Conservation (phyloP, 2,329 filamentous ascomycete genomes). For the Xylariaceae sp. region DNA sequence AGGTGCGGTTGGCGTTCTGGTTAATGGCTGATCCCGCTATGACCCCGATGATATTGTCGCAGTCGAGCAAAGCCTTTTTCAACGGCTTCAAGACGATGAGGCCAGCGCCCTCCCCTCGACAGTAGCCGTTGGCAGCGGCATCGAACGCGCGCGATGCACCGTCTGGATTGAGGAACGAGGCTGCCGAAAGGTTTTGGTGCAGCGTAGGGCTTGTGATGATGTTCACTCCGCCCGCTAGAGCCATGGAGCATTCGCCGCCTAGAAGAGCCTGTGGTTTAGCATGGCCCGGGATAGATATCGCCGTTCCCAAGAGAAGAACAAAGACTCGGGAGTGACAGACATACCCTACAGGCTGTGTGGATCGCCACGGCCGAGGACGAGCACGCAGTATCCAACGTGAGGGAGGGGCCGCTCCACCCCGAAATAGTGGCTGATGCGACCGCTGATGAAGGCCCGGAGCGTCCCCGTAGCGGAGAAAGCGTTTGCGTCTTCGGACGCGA, state of each 20-base stretch:
- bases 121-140: slow-evolving; percentile 44
- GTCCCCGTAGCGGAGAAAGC: slow-evolving; percentile 30
- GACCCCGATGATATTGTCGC: slow-evolving; percentile 37
- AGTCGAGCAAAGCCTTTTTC: slow-evolving; percentile 39
- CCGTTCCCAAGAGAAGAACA: too few relatives aligned
- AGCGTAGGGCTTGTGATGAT: slow-evolving; percentile 24
- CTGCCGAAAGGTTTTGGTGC: slow-evolving; percentile 23
- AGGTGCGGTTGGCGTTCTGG: slow-evolving; percentile 35
- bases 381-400: slow-evolving; percentile 30
- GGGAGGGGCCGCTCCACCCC: slow-evolving; percentile 27
- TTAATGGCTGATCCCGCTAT: slow-evolving; percentile 34
- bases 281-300: too few relatives aligned
- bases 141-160: slow-evolving; percentile 33
- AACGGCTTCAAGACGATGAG: slow-evolving; percentile 44
- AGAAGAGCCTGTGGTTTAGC: slow-evolving; percentile 23
- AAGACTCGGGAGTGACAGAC: too few relatives aligned
- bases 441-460: slow-evolving; percentile 17
- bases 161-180: slow-evolving; percentile 25
- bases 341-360: slow-evolving; percentile 33
- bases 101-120: slow-evolving; percentile 43
- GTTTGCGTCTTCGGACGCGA: slow-evolving; percentile 30
- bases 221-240: slow-evolving; percentile 30
- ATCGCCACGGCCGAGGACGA: slow-evolving; percentile 32
- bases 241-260: slow-evolving; percentile 26
- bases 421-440: slow-evolving; percentile 28